Conservation (phyloP, 2,329 filamentous ascomycete species). For the Colletotrichum camelliae region DNA sequence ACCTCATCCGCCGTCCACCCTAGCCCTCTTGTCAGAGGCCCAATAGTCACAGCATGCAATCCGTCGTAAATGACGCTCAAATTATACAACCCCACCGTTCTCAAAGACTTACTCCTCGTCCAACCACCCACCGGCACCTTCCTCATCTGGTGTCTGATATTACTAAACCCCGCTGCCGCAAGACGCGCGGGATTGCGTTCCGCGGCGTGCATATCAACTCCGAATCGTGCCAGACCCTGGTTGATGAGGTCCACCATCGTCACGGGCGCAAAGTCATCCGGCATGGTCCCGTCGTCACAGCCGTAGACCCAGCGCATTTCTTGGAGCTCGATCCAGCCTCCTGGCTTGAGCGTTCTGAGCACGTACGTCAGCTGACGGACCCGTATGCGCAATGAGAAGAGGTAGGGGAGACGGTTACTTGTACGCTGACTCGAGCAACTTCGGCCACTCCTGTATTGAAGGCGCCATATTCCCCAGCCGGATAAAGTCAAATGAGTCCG, state of each 20-base stretch:
- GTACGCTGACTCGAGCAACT: constrained; percentile 61
- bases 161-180: constrained; percentile 57
- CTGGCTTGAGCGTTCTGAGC: constrained; percentile 47
- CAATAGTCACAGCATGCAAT: constrained; percentile 48
- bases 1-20: constrained; percentile 49
- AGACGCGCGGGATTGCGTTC: constrained; percentile 40
- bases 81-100: constrained; percentile 49
- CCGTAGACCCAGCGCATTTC: constrained; percentile 44
- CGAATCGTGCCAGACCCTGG: constrained; percentile 39
- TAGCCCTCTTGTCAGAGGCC: constrained; percentile 44
- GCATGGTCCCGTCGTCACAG: constrained; percentile 54
- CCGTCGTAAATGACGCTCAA: constrained; percentile 42
- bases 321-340: constrained; percentile 61
- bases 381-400: no score
- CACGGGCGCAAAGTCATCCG: constrained; percentile 33
- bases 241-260: background rate
- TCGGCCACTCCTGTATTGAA: constrained; percentile 48
- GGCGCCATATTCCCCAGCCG: constrained; percentile 61
- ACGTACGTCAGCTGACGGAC: constrained; percentile 53
- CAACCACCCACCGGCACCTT: constrained; percentile 61
- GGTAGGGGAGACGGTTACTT: constrained; percentile 51
- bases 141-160: constrained; percentile 55
- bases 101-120: constrained; percentile 50
- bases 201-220: constrained; percentile 44
- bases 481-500: constrained; percentile 59